phyloP scores from a whole-genome alignment of 148 eudicot genomes.

The Vaccinium darrowii region DNA sequence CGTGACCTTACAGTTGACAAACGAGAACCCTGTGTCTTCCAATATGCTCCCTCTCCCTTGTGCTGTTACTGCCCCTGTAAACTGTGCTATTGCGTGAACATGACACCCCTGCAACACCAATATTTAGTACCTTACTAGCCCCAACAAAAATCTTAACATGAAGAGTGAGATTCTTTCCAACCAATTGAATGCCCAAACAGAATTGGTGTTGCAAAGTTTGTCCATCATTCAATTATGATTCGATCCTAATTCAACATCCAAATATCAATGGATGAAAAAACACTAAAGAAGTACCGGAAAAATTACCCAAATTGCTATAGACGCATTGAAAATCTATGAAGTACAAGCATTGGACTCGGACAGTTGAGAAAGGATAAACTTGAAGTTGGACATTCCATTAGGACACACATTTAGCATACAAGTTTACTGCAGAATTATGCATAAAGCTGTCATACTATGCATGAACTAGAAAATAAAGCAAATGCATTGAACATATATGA shows the following conservation, averaged over 20 bases:
- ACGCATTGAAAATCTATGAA: background rate
- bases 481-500: no score
- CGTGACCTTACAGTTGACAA: conserved; percentile 76
- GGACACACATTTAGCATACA: background rate
- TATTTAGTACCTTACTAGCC: no score
- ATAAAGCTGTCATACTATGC: background rate
- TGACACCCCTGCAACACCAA: conserved; percentile 54
- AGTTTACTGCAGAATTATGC: background rate
- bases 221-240: background rate
- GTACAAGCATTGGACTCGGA: background rate
- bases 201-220: background rate
- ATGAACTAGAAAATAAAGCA: no score
- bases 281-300: background rate
- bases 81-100: conserved; percentile 68
- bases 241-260: background rate
- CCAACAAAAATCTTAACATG: no score
- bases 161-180: no score
- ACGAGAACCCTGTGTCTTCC: conserved; percentile 88
- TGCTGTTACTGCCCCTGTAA: conserved; percentile 79
- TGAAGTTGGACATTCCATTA: background rate
- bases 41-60: conserved; percentile 74
- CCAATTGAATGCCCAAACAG: no score
- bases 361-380: background rate
- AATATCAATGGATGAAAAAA: background rate
- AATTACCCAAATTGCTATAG: background rate